Conservation (phyloP, 176 grass and related monocot species). For the Calamus simplicifolius region DNA sequence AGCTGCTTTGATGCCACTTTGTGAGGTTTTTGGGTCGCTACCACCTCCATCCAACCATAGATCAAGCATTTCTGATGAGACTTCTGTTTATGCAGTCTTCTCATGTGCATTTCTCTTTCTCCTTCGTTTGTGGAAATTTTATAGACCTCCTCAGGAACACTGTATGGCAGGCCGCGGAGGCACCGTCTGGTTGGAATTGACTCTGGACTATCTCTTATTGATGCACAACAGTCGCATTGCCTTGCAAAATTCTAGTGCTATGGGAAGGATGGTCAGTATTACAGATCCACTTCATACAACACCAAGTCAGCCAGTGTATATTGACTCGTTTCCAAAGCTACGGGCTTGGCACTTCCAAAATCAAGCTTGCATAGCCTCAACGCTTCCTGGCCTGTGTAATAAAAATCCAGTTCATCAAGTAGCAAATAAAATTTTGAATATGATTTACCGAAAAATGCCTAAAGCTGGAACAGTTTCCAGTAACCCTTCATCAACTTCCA, state of each 20-base stretch:
- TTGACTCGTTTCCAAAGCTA: constrained; percentile 95
- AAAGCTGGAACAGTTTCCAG: constrained; percentile 40
- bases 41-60: constrained; percentile 60
- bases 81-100: constrained; percentile 80
- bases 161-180: constrained; percentile 76
- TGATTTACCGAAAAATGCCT: constrained; percentile 85
- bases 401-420: constrained; percentile 88
- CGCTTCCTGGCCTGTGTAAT: constrained; percentile 79
- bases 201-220: constrained; percentile 82
- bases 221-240: constrained; percentile 65
- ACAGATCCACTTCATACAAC: constrained; percentile 27
- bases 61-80: constrained; percentile 54
- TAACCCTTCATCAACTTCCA: constrained; percentile 63
- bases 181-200: constrained; percentile 60
- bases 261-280: constrained; percentile 24
- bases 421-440: constrained; percentile 91
- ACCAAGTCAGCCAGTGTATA: constrained; percentile 55
- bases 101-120: constrained; percentile 97
- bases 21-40: constrained; percentile 90
- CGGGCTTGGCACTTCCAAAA: constrained; percentile 92
- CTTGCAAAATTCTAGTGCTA: constrained; percentile 40
- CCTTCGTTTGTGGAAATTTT: constrained; percentile 91
- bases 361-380: constrained; percentile 94
- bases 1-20: constrained; percentile 85
- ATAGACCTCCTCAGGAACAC: constrained; percentile 72